Conservation (phyloP, 441 rosid genomes). For the Flueggea neowawraea region DNA sequence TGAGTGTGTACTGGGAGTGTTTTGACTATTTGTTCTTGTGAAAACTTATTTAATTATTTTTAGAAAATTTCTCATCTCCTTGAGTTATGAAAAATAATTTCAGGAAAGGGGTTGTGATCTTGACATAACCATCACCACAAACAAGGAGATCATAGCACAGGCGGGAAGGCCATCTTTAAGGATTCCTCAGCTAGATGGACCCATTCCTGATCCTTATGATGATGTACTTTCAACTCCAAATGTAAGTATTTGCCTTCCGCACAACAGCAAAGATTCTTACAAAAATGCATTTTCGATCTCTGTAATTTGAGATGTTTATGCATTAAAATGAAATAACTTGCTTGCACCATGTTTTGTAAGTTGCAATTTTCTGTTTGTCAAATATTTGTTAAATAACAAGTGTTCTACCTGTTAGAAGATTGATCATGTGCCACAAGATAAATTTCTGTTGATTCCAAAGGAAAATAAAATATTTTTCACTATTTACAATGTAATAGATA, state of each 20-base stretch:
- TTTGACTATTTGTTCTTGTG: not conserved
- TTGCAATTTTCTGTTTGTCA: too few species aligned
- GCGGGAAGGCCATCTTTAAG: constrained; percentile 32
- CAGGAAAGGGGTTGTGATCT: constrained; percentile 42
- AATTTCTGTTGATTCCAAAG: too few species aligned
- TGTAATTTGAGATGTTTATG: too few species aligned
- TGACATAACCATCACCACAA: constrained; percentile 16
- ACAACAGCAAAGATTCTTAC: too few species aligned
- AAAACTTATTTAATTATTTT: not conserved
- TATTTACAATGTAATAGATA: too few species aligned
- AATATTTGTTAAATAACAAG: too few species aligned
- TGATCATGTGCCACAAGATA: too few species aligned
- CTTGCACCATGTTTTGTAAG: too few species aligned
- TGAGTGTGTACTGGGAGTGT: not conserved
- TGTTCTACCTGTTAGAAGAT: too few species aligned
- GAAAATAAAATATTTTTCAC: too few species aligned
- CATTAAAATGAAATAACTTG: too few species aligned
- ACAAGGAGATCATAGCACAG: constrained; percentile 27
- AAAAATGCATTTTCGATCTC: too few species aligned
- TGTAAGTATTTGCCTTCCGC: constrained; percentile 36
- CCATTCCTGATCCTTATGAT: constrained; percentile 92
- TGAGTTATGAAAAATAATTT: constrained; percentile 14
- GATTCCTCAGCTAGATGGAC: constrained; percentile 94
- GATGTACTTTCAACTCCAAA: constrained; percentile 93
- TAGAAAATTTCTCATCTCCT: constrained; percentile 4